phyloP scores from a whole-genome alignment of 225 moss, liverwort and hornwort species.

The Ulota crispa region DNA sequence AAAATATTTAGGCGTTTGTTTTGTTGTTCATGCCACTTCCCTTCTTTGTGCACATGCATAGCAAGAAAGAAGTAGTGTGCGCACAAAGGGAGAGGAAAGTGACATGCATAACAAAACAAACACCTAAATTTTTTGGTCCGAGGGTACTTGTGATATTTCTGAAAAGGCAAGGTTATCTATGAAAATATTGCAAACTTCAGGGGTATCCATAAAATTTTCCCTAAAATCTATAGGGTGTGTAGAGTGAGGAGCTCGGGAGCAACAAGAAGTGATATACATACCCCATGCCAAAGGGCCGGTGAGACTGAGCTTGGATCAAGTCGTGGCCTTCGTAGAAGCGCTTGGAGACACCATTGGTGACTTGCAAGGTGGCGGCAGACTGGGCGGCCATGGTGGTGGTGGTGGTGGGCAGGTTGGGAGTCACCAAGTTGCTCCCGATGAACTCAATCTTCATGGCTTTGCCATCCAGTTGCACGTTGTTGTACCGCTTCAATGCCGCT shows the following conservation, averaged over 20 bases:
- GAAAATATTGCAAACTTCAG: too few species aligned
- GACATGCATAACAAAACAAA: too few species aligned
- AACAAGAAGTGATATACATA: constrained; percentile 13
- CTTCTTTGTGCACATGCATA: too few species aligned
- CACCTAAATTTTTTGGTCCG: too few species aligned
- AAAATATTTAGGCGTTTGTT: too few species aligned
- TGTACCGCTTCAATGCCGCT: constrained; percentile 83
- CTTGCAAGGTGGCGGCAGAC: constrained; percentile 39
- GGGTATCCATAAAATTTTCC: too few species aligned
- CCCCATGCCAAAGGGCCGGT: constrained; percentile 32
- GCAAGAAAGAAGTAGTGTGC: too few species aligned
- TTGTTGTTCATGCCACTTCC: too few species aligned
- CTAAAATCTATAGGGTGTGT: not conserved
- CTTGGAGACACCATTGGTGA: constrained; percentile 44
- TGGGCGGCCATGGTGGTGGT: constrained; percentile 34
- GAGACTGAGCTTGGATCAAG: constrained; percentile 39
- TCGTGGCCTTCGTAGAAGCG: constrained; percentile 42
- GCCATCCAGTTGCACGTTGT: constrained; percentile 87
- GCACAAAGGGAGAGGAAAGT: too few species aligned
- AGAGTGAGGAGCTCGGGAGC: not conserved
- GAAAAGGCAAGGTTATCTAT: too few species aligned
- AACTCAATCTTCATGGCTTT: constrained; percentile 88
- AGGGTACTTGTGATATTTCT: too few species aligned
- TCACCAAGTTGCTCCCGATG: constrained; percentile 76
- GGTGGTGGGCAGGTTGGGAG: constrained; percentile 29